These are phyloP conservation scores for Lolium multiflorum DNA, from an alignment of 176 grass and related monocot species.

Conservation along the genomic window DNA sequence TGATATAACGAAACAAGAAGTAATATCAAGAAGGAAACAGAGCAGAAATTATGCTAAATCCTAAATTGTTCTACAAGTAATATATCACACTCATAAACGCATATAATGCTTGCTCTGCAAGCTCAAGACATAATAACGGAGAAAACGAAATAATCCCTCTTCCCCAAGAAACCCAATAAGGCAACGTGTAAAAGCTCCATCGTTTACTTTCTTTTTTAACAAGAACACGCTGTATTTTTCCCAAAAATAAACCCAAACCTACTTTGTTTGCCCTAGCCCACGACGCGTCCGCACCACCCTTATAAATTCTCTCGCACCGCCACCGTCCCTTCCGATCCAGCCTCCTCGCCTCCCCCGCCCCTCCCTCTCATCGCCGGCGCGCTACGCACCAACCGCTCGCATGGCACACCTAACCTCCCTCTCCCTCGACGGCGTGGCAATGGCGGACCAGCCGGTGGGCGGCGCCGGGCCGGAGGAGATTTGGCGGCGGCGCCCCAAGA, in stretches of 20 bases:
- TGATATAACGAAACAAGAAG: neutral
- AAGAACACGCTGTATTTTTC: neutral
- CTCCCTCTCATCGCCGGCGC: neutral
- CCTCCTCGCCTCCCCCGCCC: constrained; percentile 7
- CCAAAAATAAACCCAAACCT: neutral
- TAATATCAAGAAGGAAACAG: neutral
- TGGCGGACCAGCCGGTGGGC: constrained; percentile 35
- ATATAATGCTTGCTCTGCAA: neutral
- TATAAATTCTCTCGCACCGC: constrained; percentile 24
- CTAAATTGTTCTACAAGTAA: neutral
- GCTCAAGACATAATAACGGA: neutral
- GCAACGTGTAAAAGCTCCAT: neutral
- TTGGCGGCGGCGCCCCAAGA: constrained; percentile 64
- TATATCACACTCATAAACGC: neutral
- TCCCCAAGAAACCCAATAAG: constrained; percentile 9
- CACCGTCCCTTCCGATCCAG: constrained; percentile 6
- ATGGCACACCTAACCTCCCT: neutral
- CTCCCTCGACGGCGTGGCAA: constrained; percentile 9
- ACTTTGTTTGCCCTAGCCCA: neutral
- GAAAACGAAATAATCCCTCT: neutral
- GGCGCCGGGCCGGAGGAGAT: constrained; percentile 37
- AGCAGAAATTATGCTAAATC: no score
- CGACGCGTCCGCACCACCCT: constrained; percentile 9
- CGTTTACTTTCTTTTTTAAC: neutral
- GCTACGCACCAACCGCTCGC: neutral